Percentiles rank a stretch among this genome's conserved stretches.
Conservation (phyloP, 2,329 filamentous ascomycete genomes). For the Nemania diffusa region DNA sequence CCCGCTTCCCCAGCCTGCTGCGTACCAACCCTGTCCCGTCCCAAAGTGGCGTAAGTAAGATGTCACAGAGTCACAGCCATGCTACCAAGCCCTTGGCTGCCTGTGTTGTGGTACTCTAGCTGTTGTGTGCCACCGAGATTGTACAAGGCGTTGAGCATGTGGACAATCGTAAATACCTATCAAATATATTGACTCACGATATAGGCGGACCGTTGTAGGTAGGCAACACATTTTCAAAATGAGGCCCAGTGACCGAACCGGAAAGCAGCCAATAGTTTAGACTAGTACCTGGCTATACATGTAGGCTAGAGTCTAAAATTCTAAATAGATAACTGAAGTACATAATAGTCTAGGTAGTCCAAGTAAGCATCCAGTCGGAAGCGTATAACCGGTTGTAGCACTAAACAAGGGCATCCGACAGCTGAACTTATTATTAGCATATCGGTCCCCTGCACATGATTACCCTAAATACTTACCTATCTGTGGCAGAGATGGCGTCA, state of each 20-base stretch:
- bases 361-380: background rate
- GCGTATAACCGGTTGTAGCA: no score
- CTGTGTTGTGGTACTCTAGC: background rate
- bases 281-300: background rate
- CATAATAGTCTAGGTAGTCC: no score
- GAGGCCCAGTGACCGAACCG: background rate
- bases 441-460: background rate
- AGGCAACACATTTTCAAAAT: background rate
- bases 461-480: background rate
- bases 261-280: background rate
- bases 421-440: slow-evolving; percentile 15
- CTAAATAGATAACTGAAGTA: no score
- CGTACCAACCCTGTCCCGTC: background rate
- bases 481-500: background rate
- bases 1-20: slow-evolving; percentile 12
- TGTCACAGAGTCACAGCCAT: slow-evolving; percentile 27
- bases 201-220: background rate
- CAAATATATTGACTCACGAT: background rate
- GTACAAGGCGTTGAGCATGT: background rate
- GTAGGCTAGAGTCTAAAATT: no score
- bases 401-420: background rate
- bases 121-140: background rate
- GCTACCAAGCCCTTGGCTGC: slow-evolving; percentile 23
- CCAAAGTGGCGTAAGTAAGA: slow-evolving; percentile 13
- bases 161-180: background rate